Percentiles rank a stretch among this genome's conserved stretches.
These are phyloP conservation scores for Russula brevipes DNA, from an alignment of 768 basidiomycete species.

Conservation along the genomic window DNA sequence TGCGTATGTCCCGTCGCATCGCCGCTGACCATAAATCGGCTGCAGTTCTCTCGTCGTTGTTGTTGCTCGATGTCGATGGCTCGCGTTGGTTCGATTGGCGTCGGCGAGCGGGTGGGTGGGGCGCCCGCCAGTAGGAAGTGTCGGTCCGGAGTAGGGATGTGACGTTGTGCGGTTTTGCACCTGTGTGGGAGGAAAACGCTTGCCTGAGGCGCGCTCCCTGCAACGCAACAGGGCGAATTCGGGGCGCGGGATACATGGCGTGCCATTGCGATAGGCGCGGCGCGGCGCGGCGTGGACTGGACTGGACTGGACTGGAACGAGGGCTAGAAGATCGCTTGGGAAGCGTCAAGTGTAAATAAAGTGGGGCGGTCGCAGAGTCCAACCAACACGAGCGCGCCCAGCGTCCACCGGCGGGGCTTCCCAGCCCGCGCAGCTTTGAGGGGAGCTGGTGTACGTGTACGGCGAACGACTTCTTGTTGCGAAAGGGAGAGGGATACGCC, in stretches of 20 bases:
- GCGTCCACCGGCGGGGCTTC: not conserved
- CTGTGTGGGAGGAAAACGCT: too few species aligned
- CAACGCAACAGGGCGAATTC: too few species aligned
- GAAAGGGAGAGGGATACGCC: not conserved
- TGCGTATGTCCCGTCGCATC: conserved; percentile 3
- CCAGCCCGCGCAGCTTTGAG: not conserved
- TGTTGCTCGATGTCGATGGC: not conserved
- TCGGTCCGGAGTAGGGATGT: not conserved
- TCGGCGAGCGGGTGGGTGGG: conserved; percentile 1
- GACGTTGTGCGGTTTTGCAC: too few species aligned
- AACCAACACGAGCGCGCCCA: not conserved
- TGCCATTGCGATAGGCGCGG: not conserved
- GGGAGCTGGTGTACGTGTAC: not conserved
- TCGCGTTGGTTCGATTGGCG: too few species aligned
- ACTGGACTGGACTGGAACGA: not conserved
- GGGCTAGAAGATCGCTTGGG: not conserved
- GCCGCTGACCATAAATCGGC: not conserved
- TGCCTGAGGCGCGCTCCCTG: too few species aligned
- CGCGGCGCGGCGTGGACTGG: too few species aligned
- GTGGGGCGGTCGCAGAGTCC: not conserved
- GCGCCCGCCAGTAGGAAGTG: not conserved
- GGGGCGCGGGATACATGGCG: too few species aligned
- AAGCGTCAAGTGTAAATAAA: not conserved
- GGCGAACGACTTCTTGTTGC: not conserved
- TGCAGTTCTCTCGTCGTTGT: not conserved